Base-by-base conservation (phyloP, 441 rosid genomes). In the Gossypium davidsonii region DNA sequence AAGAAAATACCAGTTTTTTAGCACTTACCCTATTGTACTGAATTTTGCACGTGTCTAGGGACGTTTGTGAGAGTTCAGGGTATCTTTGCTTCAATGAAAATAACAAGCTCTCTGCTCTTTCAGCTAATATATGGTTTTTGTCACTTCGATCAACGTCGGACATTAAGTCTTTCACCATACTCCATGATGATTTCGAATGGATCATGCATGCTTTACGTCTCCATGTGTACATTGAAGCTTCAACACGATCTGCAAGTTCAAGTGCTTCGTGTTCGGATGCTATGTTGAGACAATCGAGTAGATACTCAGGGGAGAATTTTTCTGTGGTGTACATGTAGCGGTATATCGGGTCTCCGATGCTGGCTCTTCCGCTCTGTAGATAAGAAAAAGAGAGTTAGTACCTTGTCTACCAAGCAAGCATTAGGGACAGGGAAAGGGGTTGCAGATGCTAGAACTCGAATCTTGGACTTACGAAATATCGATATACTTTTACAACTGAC, bases 181-280 rank as follows among this genome's bases (percentile, higher is more conserved):
- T 79, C 94, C 94, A 87, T 20, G 94, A 89, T 39, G 89, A 82
- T 77, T 79, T 88, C 7, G 89, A 86, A 61, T 86, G 80, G 79
- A 74, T 57, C 17, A 84, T 75, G 78, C 91, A 87, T 3, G 88
- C 86, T 83, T 89, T 89, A 3, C 94, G 94, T 68, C 91, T 82
- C 94, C 94, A 90, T 8, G 89, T 84, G 58, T 86, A 89, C 82
- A 90, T 76, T 3, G 94, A 84, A 73, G 92, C 88, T 70, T 90
- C 94, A 0, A 88, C 86, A 53, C 77, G 77, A 77, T 90, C 90
- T 1, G 90, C 94, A 25, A 88, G 82, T 81, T 86, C 89, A 60
- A 88, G 85, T 0, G 92, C 94, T 76, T 85, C 91, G 4, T 86
- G 94, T 78, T 90, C 92, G 0, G 94, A 85, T 76, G 83, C 64